Conservation (phyloP, 169 alveolate genomes). For the Plasmodium cynomolgi region DNA sequence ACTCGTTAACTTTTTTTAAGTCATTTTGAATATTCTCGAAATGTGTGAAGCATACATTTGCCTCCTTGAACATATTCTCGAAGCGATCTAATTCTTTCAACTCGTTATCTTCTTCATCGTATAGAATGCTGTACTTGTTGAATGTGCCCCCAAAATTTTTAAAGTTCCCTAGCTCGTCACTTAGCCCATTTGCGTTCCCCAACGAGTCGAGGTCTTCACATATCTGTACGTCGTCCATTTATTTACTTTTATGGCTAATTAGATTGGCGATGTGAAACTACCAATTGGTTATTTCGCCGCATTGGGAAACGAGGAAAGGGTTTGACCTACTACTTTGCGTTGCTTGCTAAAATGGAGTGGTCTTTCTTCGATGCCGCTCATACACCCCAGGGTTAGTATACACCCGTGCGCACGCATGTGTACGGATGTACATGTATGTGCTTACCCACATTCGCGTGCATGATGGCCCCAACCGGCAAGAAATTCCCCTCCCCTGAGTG, state of each 20-base stretch:
- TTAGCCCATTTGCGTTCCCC: neutral
- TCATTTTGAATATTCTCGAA: constrained; percentile 36
- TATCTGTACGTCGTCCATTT: constrained; percentile 35
- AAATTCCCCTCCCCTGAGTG: neutral
- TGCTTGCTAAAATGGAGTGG: neutral
- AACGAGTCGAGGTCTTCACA: neutral
- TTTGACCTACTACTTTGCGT: neutral
- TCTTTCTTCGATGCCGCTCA: neutral
- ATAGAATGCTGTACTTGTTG: constrained; percentile 55
- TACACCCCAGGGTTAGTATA: neutral
- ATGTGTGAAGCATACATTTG: constrained; percentile 4
- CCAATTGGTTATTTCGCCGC: neutral
- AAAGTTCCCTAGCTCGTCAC: constrained; percentile 1
- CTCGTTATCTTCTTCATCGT: constrained; percentile 25
- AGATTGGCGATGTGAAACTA: neutral
- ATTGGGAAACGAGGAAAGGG: neutral
- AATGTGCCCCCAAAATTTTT: neutral
- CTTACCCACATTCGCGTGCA: neutral
- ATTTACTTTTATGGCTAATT: neutral
- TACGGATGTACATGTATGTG: neutral
- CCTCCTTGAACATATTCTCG: constrained; percentile 23
- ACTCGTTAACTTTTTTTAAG: constrained; percentile 28
- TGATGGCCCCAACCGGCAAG: neutral
- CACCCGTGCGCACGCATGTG: neutral
- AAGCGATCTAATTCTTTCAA: constrained; percentile 11